Evolutionary conservation across 2,329 filamentous ascomycete species (phyloP).

Genomic region (Apiospora marii): DNA sequence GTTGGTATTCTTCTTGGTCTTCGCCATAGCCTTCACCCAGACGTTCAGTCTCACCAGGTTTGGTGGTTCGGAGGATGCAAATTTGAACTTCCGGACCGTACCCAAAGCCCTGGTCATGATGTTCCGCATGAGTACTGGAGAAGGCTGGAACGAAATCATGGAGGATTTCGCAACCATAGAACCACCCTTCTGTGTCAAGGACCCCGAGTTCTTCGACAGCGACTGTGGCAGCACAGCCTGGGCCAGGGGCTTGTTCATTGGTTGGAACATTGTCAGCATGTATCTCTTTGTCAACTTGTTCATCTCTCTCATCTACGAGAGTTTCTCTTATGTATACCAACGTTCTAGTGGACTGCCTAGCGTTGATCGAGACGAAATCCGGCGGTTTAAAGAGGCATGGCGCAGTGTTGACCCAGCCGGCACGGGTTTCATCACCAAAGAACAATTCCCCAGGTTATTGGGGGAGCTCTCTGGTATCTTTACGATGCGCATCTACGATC

Average conservation of each 20-base stretch:
- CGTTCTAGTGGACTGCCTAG: constrained; percentile 90
- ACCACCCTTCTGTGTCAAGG: constrained; percentile 79
- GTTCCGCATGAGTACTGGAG: constrained; percentile 91
- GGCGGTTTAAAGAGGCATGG: constrained; percentile 98
- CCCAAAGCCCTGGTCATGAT: constrained; percentile 93
- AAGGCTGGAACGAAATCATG: constrained; percentile 98
- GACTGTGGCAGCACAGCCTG: constrained; percentile 93
- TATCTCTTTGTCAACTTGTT: constrained; percentile 99
- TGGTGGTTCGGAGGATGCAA: constrained; percentile 72
- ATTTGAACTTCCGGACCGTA: constrained; percentile 92
- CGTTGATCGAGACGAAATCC: constrained; percentile 91
- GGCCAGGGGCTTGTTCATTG: constrained; percentile 89
- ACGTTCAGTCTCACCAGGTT: constrained; percentile 95
- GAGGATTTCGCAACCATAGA: constrained; percentile 87
- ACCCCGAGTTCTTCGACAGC: constrained; percentile 79
- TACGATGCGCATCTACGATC: constrained; percentile 95
- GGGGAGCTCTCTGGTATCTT: constrained; percentile 95
- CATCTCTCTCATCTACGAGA: constrained; percentile 98
- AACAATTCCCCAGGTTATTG: constrained; percentile 86
- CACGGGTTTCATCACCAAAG: constrained; percentile 88
- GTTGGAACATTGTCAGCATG: constrained; percentile 99
- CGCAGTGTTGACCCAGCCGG: constrained; percentile 92
- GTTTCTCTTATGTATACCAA: constrained; percentile 99
- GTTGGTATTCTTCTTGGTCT: constrained; percentile 96
- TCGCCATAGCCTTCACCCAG: constrained; percentile 94